Percentiles rank a stretch among this genome's conserved stretches.
These are phyloP conservation scores for Pezicula carpinea DNA, from an alignment of 2,329 filamentous ascomycete species.

Conservation along the genomic window DNA sequence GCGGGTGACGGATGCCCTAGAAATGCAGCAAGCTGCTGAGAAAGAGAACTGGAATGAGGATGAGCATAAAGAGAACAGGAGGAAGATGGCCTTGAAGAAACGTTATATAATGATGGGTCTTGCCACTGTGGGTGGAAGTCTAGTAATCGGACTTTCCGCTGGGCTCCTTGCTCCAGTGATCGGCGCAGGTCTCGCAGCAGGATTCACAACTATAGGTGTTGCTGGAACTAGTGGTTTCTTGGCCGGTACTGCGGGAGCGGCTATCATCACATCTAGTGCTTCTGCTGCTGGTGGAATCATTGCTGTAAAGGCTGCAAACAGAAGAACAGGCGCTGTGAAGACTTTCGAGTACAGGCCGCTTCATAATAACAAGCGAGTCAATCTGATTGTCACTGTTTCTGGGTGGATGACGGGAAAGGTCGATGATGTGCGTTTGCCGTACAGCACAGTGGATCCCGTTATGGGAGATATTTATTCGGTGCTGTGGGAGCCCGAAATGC, in stretches of 20 bases:
- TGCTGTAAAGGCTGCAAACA: slow-evolving; percentile 76
- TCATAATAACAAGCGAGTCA: slow-evolving; percentile 97
- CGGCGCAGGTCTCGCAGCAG: slow-evolving; percentile 86
- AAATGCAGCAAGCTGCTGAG: slow-evolving; percentile 93
- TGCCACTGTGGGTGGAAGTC: slow-evolving; percentile 88
- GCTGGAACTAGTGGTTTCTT: slow-evolving; percentile 85
- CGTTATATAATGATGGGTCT: slow-evolving; percentile 94
- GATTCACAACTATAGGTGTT: slow-evolving; percentile 92
- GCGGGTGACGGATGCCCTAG: slow-evolving; percentile 89
- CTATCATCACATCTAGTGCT: slow-evolving; percentile 86
- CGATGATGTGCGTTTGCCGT: slow-evolving; percentile 92
- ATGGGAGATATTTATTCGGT: slow-evolving; percentile 99
- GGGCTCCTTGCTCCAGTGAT: slow-evolving; percentile 90
- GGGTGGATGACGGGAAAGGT: slow-evolving; percentile 99
- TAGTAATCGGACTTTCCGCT: slow-evolving; percentile 93
- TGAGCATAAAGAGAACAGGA: slow-evolving; percentile 81
- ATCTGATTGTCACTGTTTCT: slow-evolving; percentile 89
- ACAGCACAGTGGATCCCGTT: slow-evolving; percentile 91
- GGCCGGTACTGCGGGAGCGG: slow-evolving; percentile 85
- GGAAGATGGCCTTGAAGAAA: slow-evolving; percentile 75
- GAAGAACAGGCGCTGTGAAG: slow-evolving; percentile 84
- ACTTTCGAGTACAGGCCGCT: slow-evolving; percentile 96
- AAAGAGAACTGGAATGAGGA: slow-evolving; percentile 98
- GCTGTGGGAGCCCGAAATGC: slow-evolving; percentile 96
- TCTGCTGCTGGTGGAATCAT: slow-evolving; percentile 84